Evolutionary conservation across 768 basidiomycete species (phyloP), one percentile per base, ranked within the genome.

Genomic region (Tricholoma flavovirens): DNA sequence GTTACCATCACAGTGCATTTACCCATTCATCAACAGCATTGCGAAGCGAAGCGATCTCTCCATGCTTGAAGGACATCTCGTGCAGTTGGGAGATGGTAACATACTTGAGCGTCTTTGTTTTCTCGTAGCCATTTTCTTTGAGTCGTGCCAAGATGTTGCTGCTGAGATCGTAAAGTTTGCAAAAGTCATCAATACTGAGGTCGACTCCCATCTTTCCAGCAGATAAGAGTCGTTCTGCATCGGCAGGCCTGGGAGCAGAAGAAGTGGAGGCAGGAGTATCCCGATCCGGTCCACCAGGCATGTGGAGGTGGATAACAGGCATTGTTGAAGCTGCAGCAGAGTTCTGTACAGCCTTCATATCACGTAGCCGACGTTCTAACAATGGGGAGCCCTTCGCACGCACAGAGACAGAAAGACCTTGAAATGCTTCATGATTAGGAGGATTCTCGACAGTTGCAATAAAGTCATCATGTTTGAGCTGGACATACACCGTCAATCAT

Each of bases 401-500:
- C 26, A 26, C 19, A 15, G 32, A 26, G 35, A 52, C 33, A 38
- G 35, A 33, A 10, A 33, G 33, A 33, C 51, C 21, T 52, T 52
- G 51, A 52, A 40, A 19, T 5, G 24, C 7, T 26, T 52, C 35
- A 40, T 52, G 51, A 40, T 52, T 52, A 5, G 22, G 51, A 2
- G 51, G 51, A 3, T 52, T 52, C 22, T 52, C 17, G 8, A 40
- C 9, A 3, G 35, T 52, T n/a, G 35, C 35, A 11, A 52, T 36
- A 1, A 17, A 32, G 11, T 52, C 51, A 52, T 52, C 51, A 26
- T 33, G 32, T 52, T 52, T 52, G 51, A 52, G 51, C 51, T 52
- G 40, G n/a, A n/a, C 10, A 40, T 22, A 35, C 3, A 40, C 6
- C n/a, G 19, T 38, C 12, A 38, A 7, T n/a, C 15, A 21, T 9